A percentile compares a stretch with the other conserved stretches of the same genome.
Evolutionary conservation across 306 rosid species (phyloP).

Genomic region (Oemleria cerasiformis): DNA sequence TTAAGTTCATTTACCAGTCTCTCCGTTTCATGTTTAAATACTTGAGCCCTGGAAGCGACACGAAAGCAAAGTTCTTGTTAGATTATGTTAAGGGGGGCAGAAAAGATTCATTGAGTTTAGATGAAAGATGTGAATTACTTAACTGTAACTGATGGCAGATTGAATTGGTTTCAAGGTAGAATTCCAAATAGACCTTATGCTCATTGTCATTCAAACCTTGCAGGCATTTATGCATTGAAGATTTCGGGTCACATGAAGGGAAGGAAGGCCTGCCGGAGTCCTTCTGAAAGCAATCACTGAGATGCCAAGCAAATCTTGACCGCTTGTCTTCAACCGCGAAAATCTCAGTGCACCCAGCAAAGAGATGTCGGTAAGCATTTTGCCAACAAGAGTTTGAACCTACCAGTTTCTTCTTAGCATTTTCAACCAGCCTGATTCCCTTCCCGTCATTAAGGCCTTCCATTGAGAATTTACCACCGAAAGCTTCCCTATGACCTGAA

Average conservation of each 20-base stretch:
- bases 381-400: slow-evolving; percentile 67
- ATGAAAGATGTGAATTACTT: slow-evolving; percentile 26
- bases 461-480: slow-evolving; percentile 50
- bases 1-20: slow-evolving; percentile 76
- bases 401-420: slow-evolving; percentile 52
- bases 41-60: slow-evolving; percentile 39
- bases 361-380: slow-evolving; percentile 58
- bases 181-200: slow-evolving; percentile 69
- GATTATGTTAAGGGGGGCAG: background rate
- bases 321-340: slow-evolving; percentile 58
- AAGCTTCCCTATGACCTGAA: slow-evolving; percentile 27
- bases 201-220: slow-evolving; percentile 48
- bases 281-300: slow-evolving; percentile 83
- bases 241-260: slow-evolving; percentile 54
- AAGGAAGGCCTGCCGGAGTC: slow-evolving; percentile 68
- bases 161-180: slow-evolving; percentile 81
- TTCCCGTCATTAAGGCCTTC: slow-evolving; percentile 52
- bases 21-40: slow-evolving; percentile 70
- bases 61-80: background rate
- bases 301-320: slow-evolving; percentile 83
- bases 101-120: background rate
- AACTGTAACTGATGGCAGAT: slow-evolving; percentile 87
- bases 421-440: slow-evolving; percentile 45
- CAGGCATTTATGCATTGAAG: slow-evolving; percentile 48
- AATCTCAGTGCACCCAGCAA: slow-evolving; percentile 69